These are phyloP conservation scores for Paraurostyla sp. DNA, from an alignment of 73 alveolate species.

Conservation along the genomic window DNA sequence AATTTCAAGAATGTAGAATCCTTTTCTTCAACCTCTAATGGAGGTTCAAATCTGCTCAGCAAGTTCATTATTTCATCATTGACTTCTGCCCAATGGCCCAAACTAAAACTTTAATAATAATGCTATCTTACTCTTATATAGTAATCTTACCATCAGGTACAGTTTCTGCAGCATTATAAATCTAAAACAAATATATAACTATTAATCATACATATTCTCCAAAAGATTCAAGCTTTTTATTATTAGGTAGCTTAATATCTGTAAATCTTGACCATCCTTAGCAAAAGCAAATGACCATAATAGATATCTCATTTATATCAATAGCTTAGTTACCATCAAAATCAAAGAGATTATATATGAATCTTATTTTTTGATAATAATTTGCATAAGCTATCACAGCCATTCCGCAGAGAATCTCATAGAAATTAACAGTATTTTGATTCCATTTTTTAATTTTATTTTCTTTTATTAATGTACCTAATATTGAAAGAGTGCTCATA, in stretches of 20 bases:
- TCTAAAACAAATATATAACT: neutral
- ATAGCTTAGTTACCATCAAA: constrained; percentile 70
- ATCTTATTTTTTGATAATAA: constrained; percentile 55
- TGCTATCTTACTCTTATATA: constrained; percentile 27
- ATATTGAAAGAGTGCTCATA: constrained; percentile 21
- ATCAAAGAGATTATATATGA: constrained; percentile 66
- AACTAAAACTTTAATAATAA: neutral
- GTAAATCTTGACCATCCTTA: constrained; percentile 65
- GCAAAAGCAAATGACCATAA: constrained; percentile 64
- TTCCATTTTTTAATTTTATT: constrained; percentile 52
- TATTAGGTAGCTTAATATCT: constrained; percentile 4
- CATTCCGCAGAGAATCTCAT: constrained; percentile 48
- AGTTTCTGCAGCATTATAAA: constrained; percentile 57
- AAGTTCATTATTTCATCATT: constrained; percentile 60
- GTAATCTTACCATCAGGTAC: constrained; percentile 63
- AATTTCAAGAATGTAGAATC: constrained; percentile 21
- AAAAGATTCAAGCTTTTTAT: constrained; percentile 14
- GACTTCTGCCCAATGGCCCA: constrained; percentile 70
- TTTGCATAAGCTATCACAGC: constrained; percentile 62
- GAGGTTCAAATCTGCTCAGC: constrained; percentile 60
- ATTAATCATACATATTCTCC: constrained; percentile 43
- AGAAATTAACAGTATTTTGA: constrained; percentile 31
- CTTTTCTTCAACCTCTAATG: constrained; percentile 48
- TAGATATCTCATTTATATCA: constrained; percentile 66
- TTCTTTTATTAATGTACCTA: constrained; percentile 25